These are phyloP conservation scores for Suillus sp. DNA, from an alignment of 768 basidiomycete species.

Conservation along the genomic window DNA sequence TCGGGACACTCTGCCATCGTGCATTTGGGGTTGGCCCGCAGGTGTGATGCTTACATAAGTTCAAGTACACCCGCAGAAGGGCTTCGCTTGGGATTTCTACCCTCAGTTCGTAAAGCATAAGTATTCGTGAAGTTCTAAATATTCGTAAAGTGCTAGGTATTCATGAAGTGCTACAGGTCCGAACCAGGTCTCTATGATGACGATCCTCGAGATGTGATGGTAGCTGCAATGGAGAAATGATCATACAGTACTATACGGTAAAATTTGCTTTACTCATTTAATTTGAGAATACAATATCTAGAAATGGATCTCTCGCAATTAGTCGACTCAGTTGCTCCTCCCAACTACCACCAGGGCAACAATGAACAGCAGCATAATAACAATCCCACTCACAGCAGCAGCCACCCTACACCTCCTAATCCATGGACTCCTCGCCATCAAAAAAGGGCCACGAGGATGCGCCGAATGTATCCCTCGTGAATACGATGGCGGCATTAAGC, in stretches of 20 bases:
- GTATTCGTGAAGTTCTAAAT: background rate
- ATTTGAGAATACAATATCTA: background rate
- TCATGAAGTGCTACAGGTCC: background rate
- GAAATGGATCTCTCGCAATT: background rate
- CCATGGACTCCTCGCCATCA: conserved; percentile 36
- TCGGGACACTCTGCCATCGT: conserved; percentile 17
- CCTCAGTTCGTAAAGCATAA: background rate
- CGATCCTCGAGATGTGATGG: background rate
- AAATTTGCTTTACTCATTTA: background rate
- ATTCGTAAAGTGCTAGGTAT: background rate
- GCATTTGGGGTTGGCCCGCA: background rate
- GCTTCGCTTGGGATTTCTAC: background rate
- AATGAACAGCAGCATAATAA: conserved; percentile 51
- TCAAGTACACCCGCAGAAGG: background rate
- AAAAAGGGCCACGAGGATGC: conserved; percentile 22
- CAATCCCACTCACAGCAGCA: conserved; percentile 58
- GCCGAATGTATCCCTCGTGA: conserved; percentile 21
- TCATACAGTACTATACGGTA: background rate
- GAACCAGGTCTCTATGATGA: background rate
- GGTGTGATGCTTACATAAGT: conserved; percentile 6
- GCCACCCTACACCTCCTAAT: conserved; percentile 56
- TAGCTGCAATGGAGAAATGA: background rate
- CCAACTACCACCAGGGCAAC: conserved; percentile 46
- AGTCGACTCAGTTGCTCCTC: background rate
- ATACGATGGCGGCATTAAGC: conserved; percentile 32